Percentiles rank a stretch among this genome's conserved stretches.
phyloP scores from a whole-genome alignment of 345 rosid genomes.

The Boechera retrofracta region DNA sequence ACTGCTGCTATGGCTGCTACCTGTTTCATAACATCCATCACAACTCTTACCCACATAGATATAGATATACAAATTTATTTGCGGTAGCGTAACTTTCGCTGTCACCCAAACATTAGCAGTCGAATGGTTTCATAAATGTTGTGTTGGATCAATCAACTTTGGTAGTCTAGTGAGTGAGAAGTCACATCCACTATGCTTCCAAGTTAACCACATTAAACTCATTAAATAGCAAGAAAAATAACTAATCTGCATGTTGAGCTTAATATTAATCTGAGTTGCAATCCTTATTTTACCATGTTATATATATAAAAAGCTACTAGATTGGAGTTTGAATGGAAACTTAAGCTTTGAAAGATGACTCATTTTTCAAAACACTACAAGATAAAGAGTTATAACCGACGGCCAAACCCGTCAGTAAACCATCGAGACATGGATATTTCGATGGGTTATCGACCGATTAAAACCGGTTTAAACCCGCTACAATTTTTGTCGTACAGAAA shows the following conservation, averaged over 20 bases:
- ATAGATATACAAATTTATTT: not conserved
- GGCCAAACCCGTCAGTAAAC: too few species aligned
- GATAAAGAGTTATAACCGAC: too few species aligned
- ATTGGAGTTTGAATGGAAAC: not conserved
- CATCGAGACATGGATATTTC: too few species aligned
- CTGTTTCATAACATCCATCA: slow-evolving; percentile 44
- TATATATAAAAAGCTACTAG: not conserved
- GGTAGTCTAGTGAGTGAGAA: not conserved
- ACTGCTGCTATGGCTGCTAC: slow-evolving; percentile 93
- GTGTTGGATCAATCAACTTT: not conserved
- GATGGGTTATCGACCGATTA: too few species aligned
- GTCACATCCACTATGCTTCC: not conserved
- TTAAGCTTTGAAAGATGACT: not conserved
- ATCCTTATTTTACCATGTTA: not conserved
- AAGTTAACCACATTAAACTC: not conserved
- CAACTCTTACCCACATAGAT: not conserved
- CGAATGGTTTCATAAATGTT: not conserved
- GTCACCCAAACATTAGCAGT: not conserved
- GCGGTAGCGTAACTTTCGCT: not conserved
- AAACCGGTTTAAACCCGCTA: too few species aligned
- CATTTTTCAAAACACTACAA: not conserved
- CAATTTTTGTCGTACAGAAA: not conserved
- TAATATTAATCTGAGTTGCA: not conserved
- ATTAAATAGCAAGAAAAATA: not conserved
- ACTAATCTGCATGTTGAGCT: not conserved